phyloP scores from a whole-genome alignment of 306 rosid genomes.

The Vigna radiata region DNA sequence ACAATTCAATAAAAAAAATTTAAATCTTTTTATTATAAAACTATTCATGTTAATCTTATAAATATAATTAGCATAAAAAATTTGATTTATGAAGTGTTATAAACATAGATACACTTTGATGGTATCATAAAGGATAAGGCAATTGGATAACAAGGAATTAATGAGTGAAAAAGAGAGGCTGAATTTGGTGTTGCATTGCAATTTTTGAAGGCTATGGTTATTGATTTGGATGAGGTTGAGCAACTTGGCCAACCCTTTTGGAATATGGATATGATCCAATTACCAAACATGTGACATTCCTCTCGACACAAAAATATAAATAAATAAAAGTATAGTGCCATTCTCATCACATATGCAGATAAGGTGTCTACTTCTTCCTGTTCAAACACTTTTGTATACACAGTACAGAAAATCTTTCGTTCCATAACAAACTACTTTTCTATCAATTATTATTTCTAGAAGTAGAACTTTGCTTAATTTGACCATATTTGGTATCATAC shows the following conservation, averaged over 20 bases:
- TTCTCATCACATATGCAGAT: constrained; percentile 23
- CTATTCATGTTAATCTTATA: too few relatives aligned
- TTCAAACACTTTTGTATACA: background rate
- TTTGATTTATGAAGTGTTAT: too few relatives aligned
- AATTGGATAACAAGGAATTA: constrained; percentile 25
- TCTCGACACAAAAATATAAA: background rate
- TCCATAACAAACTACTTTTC: background rate
- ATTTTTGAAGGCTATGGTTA: background rate
- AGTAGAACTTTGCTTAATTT: background rate
- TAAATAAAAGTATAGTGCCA: background rate
- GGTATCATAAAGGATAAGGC: constrained; percentile 48
- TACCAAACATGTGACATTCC: constrained; percentile 23
- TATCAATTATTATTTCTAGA: background rate
- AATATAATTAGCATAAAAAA: too few relatives aligned
- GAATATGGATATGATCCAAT: constrained; percentile 46
- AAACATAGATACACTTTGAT: background rate
- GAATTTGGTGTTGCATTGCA: background rate
- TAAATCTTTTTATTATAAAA: too few relatives aligned
- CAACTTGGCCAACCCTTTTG: constrained; percentile 20
- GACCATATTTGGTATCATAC: background rate
- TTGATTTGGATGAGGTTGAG: constrained; percentile 42
- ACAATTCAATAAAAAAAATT: too few relatives aligned
- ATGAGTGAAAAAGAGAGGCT: constrained; percentile 29
- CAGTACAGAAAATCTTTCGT: background rate
- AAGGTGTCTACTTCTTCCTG: background rate